These are phyloP conservation scores for Rostrohypoxylon terebratum DNA, from an alignment of 495 filamentous ascomycete genomes.

Conservation along the genomic window DNA sequence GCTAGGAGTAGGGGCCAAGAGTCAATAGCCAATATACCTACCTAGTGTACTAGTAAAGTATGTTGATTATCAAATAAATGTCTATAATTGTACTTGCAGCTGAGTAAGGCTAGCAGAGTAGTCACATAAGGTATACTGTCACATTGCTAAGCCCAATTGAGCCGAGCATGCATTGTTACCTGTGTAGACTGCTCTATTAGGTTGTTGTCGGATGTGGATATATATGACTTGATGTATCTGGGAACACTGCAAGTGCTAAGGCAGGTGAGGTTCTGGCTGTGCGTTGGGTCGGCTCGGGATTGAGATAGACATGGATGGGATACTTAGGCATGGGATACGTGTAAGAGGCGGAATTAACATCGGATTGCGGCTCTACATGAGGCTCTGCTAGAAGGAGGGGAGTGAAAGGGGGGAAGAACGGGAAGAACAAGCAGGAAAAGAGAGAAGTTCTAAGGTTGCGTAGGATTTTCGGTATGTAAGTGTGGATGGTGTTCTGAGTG, in stretches of 20 bases:
- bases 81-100: conserved; percentile 9
- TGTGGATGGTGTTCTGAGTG: not conserved
- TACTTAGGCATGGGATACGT: conserved; percentile 21
- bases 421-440: not conserved
- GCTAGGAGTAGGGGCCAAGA: conserved; percentile 1
- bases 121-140: conserved; percentile 3
- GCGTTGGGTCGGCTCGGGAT: not conserved
- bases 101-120: conserved; percentile 12
- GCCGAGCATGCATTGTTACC: conserved; percentile 12
- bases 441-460: not conserved
- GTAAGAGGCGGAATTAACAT: not conserved
- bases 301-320: not conserved
- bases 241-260: not conserved
- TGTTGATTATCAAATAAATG: not conserved
- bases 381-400: conserved; percentile 12
- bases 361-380: not conserved
- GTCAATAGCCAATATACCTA: not conserved
- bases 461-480: conserved; percentile 2
- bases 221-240: not conserved
- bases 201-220: not conserved
- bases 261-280: not conserved
- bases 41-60: too few species aligned
- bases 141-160: conserved; percentile 14
- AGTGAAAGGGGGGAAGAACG: not conserved
- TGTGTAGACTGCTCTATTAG: not conserved